phyloP scores from a whole-genome alignment of 1,284 basidiomycete species.

The Marasmius tenuissimus region DNA sequence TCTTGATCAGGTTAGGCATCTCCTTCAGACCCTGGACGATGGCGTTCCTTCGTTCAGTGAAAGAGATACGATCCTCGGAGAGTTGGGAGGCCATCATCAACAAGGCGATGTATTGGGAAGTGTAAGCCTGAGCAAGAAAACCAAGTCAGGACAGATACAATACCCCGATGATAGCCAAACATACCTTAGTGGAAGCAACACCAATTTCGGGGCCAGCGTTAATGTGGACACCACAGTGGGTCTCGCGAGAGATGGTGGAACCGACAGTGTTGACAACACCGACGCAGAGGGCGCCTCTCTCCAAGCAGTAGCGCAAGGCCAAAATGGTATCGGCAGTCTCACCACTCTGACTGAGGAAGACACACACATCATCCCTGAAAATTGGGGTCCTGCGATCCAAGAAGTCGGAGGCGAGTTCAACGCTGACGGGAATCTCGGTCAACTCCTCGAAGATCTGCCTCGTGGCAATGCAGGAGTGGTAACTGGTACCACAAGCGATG shows the following conservation, averaged over 20 bases:
- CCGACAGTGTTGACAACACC: conserved; percentile 99
- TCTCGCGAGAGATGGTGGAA: conserved; percentile 96
- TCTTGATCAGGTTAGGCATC: conserved; percentile 88
- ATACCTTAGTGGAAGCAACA: conserved; percentile 98
- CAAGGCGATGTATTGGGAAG: conserved; percentile 98
- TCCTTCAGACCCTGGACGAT: conserved; percentile 95
- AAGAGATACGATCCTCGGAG: conserved; percentile 94
- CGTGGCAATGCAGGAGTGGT: conserved; percentile 97
- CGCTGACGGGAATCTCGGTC: conserved; percentile 97
- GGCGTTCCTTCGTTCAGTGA: conserved; percentile 86
- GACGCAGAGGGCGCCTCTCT: conserved; percentile 93
- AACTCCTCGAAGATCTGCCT: conserved; percentile 98
- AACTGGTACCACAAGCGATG: conserved; percentile 96
- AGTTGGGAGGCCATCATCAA: conserved; percentile 98
- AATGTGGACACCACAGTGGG: conserved; percentile 99
- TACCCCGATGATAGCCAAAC: conserved; percentile 12
- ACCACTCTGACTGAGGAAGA: conserved; percentile 97
- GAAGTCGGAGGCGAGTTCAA: conserved; percentile 98
- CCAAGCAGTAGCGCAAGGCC: conserved; percentile 94
- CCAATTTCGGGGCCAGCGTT: conserved; percentile 99
- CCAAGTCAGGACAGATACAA: background rate
- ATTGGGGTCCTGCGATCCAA: conserved; percentile 98
- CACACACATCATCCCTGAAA: conserved; percentile 97
- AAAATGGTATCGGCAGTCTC: conserved; percentile 99
- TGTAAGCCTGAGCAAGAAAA: conserved; percentile 75